Conservation (phyloP, 768 basidiomycete genomes). For the Infundibulicybe gibba region DNA sequence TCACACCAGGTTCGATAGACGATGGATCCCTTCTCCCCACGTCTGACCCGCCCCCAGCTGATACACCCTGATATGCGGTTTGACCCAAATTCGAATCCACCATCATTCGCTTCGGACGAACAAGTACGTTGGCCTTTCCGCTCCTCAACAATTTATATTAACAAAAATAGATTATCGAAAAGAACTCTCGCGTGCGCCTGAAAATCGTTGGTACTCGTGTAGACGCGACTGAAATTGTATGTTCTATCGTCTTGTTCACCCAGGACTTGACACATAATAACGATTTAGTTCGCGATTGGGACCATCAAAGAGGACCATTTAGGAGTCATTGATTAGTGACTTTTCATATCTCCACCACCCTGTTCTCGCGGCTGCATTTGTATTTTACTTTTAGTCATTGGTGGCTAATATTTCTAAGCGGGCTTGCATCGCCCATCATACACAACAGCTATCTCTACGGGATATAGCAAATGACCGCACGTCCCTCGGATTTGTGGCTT, state of each 20-base stretch:
- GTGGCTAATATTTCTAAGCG: too few species aligned
- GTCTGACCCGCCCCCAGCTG: slow-evolving; percentile 46
- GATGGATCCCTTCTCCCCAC: neutral
- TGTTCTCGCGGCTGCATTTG: too few species aligned
- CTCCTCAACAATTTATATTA: neutral
- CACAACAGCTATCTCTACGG: too few species aligned
- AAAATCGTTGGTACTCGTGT: slow-evolving; percentile 99
- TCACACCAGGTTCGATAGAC: slow-evolving; percentile 77
- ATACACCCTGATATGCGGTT: slow-evolving; percentile 94
- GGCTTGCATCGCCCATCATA: too few species aligned
- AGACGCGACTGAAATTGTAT: slow-evolving; percentile 95
- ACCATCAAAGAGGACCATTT: slow-evolving; percentile 98
- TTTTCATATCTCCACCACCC: too few species aligned
- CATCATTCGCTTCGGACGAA: slow-evolving; percentile 89
- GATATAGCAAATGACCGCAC: too few species aligned
- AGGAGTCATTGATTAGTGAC: slow-evolving; percentile 74
- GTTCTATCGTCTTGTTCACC: slow-evolving; percentile 20
- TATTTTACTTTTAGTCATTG: too few species aligned
- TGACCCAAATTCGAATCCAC: slow-evolving; percentile 96
- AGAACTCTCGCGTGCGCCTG: slow-evolving; percentile 86
- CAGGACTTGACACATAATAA: slow-evolving; percentile 1
- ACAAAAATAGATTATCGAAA: slow-evolving; percentile 75
- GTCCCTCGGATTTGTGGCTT: too few species aligned
- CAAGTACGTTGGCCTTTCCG: slow-evolving; percentile 45
- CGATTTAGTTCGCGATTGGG: slow-evolving; percentile 85